These are phyloP conservation scores for Apiotrichum porosum DNA, from an alignment of 1,284 basidiomycete species.

Conservation along the genomic window DNA sequence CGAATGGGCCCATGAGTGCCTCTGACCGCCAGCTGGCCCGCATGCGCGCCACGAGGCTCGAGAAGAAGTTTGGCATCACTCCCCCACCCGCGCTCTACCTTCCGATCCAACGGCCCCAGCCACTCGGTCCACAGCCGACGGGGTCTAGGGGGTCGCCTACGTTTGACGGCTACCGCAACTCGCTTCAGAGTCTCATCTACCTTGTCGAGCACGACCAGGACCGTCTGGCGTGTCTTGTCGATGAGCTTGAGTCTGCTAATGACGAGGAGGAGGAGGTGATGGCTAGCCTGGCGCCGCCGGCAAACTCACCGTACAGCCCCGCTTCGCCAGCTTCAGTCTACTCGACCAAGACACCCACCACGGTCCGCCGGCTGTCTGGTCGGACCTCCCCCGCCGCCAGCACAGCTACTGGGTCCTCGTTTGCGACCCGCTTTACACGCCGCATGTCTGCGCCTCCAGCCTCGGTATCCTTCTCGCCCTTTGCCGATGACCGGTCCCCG, in stretches of 20 bases:
- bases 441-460: constrained; percentile 10
- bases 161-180: constrained; percentile 23
- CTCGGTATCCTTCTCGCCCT: background rate
- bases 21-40: constrained; percentile 24
- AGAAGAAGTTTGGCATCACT: constrained; percentile 31
- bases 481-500: background rate
- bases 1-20: background rate
- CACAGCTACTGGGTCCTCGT: no score
- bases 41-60: constrained; percentile 30
- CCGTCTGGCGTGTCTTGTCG: constrained; percentile 26
- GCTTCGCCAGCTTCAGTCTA: background rate
- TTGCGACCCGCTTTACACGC: background rate
- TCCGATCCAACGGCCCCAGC: background rate
- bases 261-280: no score
- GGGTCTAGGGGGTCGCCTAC: background rate
- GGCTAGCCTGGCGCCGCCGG: background rate
- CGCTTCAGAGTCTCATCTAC: constrained; percentile 28
- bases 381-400: no score
- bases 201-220: constrained; percentile 31
- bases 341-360: background rate
- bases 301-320: background rate
- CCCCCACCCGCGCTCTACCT: constrained; percentile 26
- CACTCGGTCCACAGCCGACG: no score
- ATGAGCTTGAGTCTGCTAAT: constrained; percentile 16
- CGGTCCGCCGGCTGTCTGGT: background rate